Evolutionary conservation across 2,329 filamentous ascomycete species (phyloP).

Genomic region (Achaetomium macrosporum): DNA sequence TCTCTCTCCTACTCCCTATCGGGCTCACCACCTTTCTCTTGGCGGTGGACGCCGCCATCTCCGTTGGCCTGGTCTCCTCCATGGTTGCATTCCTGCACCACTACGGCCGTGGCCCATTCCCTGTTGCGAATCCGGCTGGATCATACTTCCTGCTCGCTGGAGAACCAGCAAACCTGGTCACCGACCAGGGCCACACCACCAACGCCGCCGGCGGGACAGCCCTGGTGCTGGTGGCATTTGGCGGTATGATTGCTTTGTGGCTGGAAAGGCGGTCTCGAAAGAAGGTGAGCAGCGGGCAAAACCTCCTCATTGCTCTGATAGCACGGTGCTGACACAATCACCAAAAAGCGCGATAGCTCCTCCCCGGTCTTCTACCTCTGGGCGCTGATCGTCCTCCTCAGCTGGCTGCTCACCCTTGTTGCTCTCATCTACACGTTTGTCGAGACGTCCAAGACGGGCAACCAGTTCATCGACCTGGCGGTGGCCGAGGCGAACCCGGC

Average conservation of each 20-base stretch:
- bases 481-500: conserved; percentile 20
- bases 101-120: conserved; percentile 27
- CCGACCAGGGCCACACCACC: conserved; percentile 37
- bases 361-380: conserved; percentile 31
- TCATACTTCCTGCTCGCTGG: conserved; percentile 27
- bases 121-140: conserved; percentile 21
- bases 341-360: conserved; percentile 16
- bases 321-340: neutral
- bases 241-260: conserved; percentile 29
- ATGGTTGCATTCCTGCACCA: conserved; percentile 35
- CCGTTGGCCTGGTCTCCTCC: conserved; percentile 34
- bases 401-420: conserved; percentile 32
- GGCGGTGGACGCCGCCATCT: conserved; percentile 34
- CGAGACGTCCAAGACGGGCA: conserved; percentile 27
- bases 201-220: conserved; percentile 37
- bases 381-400: conserved; percentile 31
- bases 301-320: neutral
- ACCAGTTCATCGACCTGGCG: conserved; percentile 30
- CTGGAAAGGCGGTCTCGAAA: conserved; percentile 23
- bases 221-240: conserved; percentile 31
- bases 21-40: conserved; percentile 29
- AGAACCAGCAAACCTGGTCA: conserved; percentile 30
- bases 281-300: conserved; percentile 6
- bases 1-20: conserved; percentile 15
- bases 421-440: conserved; percentile 35